phyloP scores from a whole-genome alignment of 2,329 filamentous ascomycete genomes.

The Fusarium cicatricum region DNA sequence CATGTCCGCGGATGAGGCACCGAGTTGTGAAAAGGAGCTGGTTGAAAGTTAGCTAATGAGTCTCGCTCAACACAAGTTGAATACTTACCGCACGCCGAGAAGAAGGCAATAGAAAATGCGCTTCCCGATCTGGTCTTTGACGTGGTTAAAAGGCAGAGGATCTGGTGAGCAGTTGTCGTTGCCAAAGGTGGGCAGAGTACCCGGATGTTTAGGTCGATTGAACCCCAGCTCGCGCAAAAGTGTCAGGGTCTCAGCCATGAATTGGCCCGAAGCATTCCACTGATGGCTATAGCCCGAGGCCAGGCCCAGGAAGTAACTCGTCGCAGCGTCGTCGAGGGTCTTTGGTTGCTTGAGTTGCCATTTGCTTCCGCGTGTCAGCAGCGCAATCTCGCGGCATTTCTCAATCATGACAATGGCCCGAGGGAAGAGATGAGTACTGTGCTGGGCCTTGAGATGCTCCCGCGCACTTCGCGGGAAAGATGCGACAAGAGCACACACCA shows the following conservation, averaged over 20 bases:
- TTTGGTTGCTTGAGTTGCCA: constrained; percentile 58
- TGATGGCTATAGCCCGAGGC: constrained; percentile 73
- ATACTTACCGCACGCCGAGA: constrained; percentile 70
- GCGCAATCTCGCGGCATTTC: constrained; percentile 73
- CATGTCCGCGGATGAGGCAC: constrained; percentile 74
- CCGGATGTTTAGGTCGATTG: constrained; percentile 61
- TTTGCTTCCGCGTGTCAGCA: constrained; percentile 69
- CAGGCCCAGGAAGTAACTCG: constrained; percentile 78
- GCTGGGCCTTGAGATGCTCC: constrained; percentile 72
- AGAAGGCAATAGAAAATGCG: constrained; percentile 88
- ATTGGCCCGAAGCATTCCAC: constrained; percentile 72
- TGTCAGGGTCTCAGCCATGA: constrained; percentile 75
- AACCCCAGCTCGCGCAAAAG: constrained; percentile 74
- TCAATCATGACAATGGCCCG: constrained; percentile 75
- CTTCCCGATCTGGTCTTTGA: constrained; percentile 77
- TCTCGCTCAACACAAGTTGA: neutral
- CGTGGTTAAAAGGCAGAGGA: constrained; percentile 67
- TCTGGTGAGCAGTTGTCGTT: constrained; percentile 50
- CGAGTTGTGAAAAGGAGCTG: constrained; percentile 81
- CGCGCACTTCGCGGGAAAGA: constrained; percentile 78
- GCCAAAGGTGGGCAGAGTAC: constrained; percentile 51
- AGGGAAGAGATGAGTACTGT: constrained; percentile 71
- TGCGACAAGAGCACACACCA: constrained; percentile 77
- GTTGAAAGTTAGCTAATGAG: constrained; percentile 18
- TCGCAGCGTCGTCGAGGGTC: constrained; percentile 66